Percentiles rank a stretch among this genome's conserved stretches.
These are phyloP conservation scores for Pezicula carpinea DNA, from an alignment of 2,329 filamentous ascomycete genomes.

Conservation along the genomic window DNA sequence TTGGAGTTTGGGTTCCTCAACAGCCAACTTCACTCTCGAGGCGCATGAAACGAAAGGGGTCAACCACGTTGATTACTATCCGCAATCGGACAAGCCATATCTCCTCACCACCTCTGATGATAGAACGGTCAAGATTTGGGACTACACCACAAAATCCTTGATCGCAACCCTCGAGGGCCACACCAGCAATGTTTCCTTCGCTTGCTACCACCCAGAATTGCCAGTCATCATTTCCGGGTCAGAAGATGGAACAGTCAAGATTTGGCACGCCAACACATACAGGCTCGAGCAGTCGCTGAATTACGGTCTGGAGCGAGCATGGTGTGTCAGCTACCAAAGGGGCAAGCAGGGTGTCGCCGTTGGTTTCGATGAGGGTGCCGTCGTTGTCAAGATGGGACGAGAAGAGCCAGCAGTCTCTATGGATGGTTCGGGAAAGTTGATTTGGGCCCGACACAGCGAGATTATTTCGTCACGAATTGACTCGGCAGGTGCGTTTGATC, in stretches of 20 bases:
- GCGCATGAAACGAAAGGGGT: slow-evolving; percentile 97
- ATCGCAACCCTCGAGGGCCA: slow-evolving; percentile 97
- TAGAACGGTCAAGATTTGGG: slow-evolving; percentile 96
- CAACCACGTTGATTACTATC: slow-evolving; percentile 92
- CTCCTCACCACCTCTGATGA: slow-evolving; percentile 96
- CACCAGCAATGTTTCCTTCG: slow-evolving; percentile 96
- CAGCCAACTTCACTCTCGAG: slow-evolving; percentile 93
- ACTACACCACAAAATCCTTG: slow-evolving; percentile 96
- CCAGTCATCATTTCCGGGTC: slow-evolving; percentile 97
- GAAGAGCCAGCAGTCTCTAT: slow-evolving; percentile 98
- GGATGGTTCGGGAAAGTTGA: slow-evolving; percentile 92
- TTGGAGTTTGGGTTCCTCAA: slow-evolving; percentile 91
- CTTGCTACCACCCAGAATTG: slow-evolving; percentile 94
- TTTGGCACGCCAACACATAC: slow-evolving; percentile 99
- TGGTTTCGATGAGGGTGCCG: slow-evolving; percentile 95
- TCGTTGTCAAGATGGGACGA: slow-evolving; percentile 95
- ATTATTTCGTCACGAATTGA: slow-evolving; percentile 95
- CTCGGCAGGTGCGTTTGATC: slow-evolving; percentile 55
- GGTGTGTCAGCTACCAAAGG: slow-evolving; percentile 95
- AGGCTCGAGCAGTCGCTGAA: slow-evolving; percentile 92
- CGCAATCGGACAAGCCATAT: slow-evolving; percentile 73
- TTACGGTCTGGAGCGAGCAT: slow-evolving; percentile 92
- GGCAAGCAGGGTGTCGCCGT: slow-evolving; percentile 92
- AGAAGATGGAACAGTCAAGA: slow-evolving; percentile 94
- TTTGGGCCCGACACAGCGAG: slow-evolving; percentile 94